Conservation (phyloP, 805 yeast species). For the Vanderwaltozyma tropicalis region DNA sequence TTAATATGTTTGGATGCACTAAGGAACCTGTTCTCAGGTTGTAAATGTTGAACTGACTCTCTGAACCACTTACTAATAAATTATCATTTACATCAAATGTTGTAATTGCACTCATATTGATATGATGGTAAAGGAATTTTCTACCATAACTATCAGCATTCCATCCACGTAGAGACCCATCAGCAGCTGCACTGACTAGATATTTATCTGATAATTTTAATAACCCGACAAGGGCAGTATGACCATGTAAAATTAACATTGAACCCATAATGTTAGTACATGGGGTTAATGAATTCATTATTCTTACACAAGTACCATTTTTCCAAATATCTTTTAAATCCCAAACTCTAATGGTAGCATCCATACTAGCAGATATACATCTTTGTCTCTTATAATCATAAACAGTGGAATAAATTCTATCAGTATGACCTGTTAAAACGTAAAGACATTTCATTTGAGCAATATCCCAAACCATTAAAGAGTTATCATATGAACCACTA, state of each 20-base stretch:
- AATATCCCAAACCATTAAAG: constrained; percentile 88
- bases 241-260: constrained; percentile 68
- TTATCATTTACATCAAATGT: constrained; percentile 86
- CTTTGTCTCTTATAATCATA: constrained; percentile 64
- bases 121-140: constrained; percentile 52
- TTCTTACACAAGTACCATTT: constrained; percentile 21
- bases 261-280: constrained; percentile 24
- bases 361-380: constrained; percentile 88
- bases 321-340: constrained; percentile 67
- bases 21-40: constrained; percentile 68
- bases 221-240: constrained; percentile 80
- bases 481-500: constrained; percentile 84
- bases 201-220: constrained; percentile 65
- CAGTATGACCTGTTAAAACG: constrained; percentile 73
- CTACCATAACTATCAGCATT: constrained; percentile 68
- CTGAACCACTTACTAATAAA: constrained; percentile 80
- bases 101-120: constrained; percentile 82
- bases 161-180: constrained; percentile 86
- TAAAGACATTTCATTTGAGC: constrained; percentile 61
- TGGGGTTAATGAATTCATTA: constrained; percentile 17
- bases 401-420: constrained; percentile 78
- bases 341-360: constrained; percentile 83
- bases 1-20: constrained; percentile 56
- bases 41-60: constrained; percentile 79
- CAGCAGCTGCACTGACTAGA: constrained; percentile 92